Conservation (phyloP, 2,329 filamentous ascomycete species). For the Botrytis fabae region DNA sequence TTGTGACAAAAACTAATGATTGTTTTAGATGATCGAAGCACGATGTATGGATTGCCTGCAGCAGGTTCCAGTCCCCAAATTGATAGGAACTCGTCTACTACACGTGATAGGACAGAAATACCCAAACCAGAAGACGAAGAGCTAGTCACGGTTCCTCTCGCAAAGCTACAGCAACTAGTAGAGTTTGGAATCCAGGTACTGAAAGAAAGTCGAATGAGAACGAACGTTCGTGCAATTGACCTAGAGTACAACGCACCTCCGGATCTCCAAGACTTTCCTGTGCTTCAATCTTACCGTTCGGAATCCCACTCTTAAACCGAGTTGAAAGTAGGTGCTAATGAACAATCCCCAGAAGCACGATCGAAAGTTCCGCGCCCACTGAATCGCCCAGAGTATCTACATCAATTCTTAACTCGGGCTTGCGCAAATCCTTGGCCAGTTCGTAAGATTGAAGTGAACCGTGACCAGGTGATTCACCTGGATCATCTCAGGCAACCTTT, state of each 20-base stretch:
- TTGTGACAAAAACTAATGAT: neutral
- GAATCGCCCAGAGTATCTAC: no score
- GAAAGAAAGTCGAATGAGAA: neutral
- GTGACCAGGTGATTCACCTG: neutral
- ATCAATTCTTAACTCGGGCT: neutral
- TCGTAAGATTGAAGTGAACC: neutral
- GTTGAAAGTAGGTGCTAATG: neutral
- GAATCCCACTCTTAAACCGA: neutral
- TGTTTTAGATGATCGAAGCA: neutral
- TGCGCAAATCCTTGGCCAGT: neutral
- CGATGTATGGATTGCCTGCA: neutral
- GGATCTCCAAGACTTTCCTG: neutral
- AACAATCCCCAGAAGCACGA: neutral
- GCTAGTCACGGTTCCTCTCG: constrained; percentile 13
- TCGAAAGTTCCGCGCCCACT: neutral
- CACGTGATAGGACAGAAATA: neutral
- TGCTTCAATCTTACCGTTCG: neutral
- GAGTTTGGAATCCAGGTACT: constrained; percentile 7
- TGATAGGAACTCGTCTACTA: neutral
- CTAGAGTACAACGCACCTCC: neutral
- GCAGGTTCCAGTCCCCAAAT: neutral
- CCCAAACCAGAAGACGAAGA: neutral
- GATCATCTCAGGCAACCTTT: neutral
- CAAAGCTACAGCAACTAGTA: constrained; percentile 10
- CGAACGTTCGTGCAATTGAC: neutral